Conservation (phyloP, 1,284 basidiomycete species). For the Cerrena zonata region DNA sequence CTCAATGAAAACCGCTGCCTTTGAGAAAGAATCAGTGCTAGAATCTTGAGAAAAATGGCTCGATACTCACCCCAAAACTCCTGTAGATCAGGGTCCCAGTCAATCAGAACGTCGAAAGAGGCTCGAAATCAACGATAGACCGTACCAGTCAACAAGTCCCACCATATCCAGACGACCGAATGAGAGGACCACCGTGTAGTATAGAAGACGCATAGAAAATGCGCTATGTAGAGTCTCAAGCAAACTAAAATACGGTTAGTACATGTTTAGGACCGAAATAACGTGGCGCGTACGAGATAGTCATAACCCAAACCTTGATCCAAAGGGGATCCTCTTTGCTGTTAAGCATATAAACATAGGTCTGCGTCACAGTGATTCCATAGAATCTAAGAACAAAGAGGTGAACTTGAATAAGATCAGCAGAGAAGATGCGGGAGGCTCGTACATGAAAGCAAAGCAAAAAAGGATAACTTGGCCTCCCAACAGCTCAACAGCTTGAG, state of each 20-base stretch:
- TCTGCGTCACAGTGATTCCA: not conserved
- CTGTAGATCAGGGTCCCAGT: no score
- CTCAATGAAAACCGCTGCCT: no score
- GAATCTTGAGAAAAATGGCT: no score
- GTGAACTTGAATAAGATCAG: not conserved
- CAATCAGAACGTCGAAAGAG: no score
- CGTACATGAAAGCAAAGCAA: not conserved
- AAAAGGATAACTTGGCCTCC: not conserved
- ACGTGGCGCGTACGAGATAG: not conserved
- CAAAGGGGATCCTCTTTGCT: not conserved
- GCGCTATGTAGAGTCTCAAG: not conserved
- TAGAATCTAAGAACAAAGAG: not conserved
- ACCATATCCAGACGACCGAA: not conserved
- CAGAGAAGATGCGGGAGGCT: not conserved
- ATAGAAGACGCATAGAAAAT: not conserved
- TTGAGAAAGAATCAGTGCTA: no score
- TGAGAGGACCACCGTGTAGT: not conserved
- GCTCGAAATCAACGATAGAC: no score
- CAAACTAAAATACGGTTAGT: not conserved
- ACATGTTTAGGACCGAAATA: not conserved
- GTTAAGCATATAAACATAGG: constrained; percentile 1
- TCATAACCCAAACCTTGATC: not conserved
- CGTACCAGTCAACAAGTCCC: not conserved
- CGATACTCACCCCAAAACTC: constrained; percentile 2
- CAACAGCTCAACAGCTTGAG: no score